A percentile compares a stretch with the other conserved stretches of the same genome.
These are phyloP conservation scores for California macrophylla DNA, from an alignment of 441 rosid species.

Conservation along the genomic window DNA sequence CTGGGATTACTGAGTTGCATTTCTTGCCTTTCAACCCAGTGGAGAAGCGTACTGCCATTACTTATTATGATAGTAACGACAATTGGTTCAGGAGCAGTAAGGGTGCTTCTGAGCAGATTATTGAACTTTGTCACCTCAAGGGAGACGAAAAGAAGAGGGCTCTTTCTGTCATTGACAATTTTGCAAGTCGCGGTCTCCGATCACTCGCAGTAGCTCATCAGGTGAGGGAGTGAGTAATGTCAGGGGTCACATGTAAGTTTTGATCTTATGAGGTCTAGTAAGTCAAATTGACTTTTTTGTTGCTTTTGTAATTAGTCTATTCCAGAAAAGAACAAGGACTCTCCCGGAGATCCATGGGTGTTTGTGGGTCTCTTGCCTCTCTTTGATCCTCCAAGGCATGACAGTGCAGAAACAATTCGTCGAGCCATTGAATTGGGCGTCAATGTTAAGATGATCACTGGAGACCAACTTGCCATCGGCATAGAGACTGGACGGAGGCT, in stretches of 20 bases:
- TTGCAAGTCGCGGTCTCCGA: slow-evolving; percentile 82
- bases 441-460: slow-evolving; percentile 92
- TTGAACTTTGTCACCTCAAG: slow-evolving; percentile 57
- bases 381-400: slow-evolving; percentile 90
- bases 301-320: slow-evolving; percentile 29
- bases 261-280: too few relatives aligned
- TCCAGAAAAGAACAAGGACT: slow-evolving; percentile 66
- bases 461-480: slow-evolving; percentile 92
- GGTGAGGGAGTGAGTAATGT: slow-evolving; percentile 31
- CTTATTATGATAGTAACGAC: slow-evolving; percentile 55
- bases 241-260: background rate
- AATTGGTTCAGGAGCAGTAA: slow-evolving; percentile 79
- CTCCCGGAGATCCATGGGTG: slow-evolving; percentile 69
- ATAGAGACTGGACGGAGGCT: slow-evolving; percentile 90
- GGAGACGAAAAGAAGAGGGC: slow-evolving; percentile 46
- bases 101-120: slow-evolving; percentile 95
- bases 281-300: too few relatives aligned
- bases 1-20: slow-evolving; percentile 73
- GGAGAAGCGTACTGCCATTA: slow-evolving; percentile 86
- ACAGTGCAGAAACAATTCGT: slow-evolving; percentile 83
- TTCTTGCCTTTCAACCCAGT: slow-evolving; percentile 92
- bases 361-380: slow-evolving; percentile 86
- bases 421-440: slow-evolving; percentile 89
- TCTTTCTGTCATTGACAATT: slow-evolving; percentile 48
- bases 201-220: slow-evolving; percentile 63